These are phyloP conservation scores for Herpotrichia juniperi DNA, from an alignment of 2,329 filamentous ascomycete genomes.

Conservation along the genomic window DNA sequence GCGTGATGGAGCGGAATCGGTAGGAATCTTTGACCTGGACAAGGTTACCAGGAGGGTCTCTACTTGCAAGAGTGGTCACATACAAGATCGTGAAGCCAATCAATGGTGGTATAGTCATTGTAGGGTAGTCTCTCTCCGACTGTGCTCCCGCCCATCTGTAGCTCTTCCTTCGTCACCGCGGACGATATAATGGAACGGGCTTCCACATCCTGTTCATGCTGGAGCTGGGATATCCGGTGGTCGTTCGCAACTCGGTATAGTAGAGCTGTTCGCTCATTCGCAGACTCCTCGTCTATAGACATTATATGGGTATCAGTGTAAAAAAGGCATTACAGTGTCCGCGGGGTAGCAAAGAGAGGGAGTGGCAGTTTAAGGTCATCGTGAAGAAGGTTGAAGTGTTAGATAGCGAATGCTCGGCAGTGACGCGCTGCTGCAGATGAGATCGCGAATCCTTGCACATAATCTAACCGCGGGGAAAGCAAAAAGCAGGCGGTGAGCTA, in stretches of 20 bases:
- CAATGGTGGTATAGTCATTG: constrained; percentile 67
- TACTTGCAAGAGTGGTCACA: neutral
- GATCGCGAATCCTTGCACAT: constrained; percentile 1
- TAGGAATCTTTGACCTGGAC: constrained; percentile 62
- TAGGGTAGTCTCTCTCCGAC: constrained; percentile 64
- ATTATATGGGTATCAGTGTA: neutral
- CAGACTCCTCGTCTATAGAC: constrained; percentile 23
- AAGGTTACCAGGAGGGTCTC: neutral
- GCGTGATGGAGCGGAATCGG: constrained; percentile 55
- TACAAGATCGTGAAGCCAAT: constrained; percentile 67
- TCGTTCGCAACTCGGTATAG: constrained; percentile 34
- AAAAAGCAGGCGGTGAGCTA: constrained; percentile 1
- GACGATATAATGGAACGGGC: constrained; percentile 53
- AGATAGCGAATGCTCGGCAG: constrained; percentile 3
- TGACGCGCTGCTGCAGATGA: constrained; percentile 4
- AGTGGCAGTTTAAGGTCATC: constrained; percentile 1
- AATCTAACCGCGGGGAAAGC: constrained; percentile 14
- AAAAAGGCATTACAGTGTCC: neutral
- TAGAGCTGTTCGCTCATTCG: constrained; percentile 43
- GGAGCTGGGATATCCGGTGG: constrained; percentile 40
- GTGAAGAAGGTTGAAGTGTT: constrained; percentile 1
- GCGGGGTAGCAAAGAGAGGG: neutral
- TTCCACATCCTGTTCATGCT: constrained; percentile 47
- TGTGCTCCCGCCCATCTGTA: constrained; percentile 51
- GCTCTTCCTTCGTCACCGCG: constrained; percentile 56